Conservation (phyloP, 2,329 filamentous ascomycete genomes). For the Exophiala aquamarina region DNA sequence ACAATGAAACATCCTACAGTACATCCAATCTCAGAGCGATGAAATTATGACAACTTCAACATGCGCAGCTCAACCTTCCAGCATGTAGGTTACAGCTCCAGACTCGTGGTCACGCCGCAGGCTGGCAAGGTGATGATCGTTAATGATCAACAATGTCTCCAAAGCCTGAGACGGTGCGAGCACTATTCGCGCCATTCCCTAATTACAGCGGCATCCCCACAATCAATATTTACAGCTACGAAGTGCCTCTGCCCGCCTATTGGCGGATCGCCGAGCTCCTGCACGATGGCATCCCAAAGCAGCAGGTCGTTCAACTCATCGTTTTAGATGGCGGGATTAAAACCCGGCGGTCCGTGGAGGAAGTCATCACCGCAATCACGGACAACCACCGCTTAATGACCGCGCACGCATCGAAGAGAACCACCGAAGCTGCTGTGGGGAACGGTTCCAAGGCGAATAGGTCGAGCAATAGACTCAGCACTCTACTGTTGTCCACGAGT, state of each 20-base stretch:
- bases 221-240: conserved; percentile 15
- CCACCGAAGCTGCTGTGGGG: no score
- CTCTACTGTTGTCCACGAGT: conserved; percentile 6
- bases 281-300: conserved; percentile 7
- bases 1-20: no score
- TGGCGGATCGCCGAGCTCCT: conserved; percentile 17
- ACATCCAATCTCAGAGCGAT: no score
- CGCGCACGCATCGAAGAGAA: conserved; percentile 1
- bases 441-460: no score
- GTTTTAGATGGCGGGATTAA: conserved; percentile 11
- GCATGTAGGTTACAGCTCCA: no score
- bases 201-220: conserved; percentile 20
- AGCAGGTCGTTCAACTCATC: conserved; percentile 12
- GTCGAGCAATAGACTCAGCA: no score
- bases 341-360: conserved; percentile 8
- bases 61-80: no score
- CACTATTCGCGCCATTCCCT: conserved; percentile 15
- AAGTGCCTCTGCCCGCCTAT: conserved; percentile 21
- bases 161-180: conserved; percentile 10
- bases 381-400: conserved; percentile 19
- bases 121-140: no score
- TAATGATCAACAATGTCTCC: no score
- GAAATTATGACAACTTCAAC: no score
- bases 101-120: no score
- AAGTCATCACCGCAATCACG: conserved; percentile 14